Conservation (phyloP, 2,329 filamentous ascomycete species). For the Fusarium luffae region DNA sequence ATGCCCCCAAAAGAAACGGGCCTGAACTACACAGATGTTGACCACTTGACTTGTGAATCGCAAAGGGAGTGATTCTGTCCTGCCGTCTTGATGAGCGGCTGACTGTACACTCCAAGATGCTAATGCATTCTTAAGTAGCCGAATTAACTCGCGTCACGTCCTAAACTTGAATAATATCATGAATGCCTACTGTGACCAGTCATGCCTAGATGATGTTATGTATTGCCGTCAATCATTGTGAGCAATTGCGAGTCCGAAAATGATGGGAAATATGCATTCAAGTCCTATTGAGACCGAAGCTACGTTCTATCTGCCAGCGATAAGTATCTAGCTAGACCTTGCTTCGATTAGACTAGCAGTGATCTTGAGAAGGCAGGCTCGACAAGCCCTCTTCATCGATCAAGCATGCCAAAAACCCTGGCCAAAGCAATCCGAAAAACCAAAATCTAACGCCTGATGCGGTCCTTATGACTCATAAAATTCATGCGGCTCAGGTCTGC, state of each 20-base stretch:
- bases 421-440: slow-evolving; percentile 37
- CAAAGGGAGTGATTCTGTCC: not conserved
- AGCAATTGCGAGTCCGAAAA: not conserved
- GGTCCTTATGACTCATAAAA: slow-evolving; percentile 28
- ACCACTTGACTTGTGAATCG: slow-evolving; percentile 20
- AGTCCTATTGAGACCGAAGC: slow-evolving; percentile 7
- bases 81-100: not conserved
- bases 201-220: not conserved
- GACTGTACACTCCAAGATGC: slow-evolving; percentile 1
- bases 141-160: slow-evolving; percentile 14
- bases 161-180: not conserved
- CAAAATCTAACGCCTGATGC: slow-evolving; percentile 42
- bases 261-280: slow-evolving; percentile 10
- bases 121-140: slow-evolving; percentile 1
- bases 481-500: slow-evolving; percentile 7
- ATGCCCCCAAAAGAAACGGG: slow-evolving; percentile 46
- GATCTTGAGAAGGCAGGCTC: slow-evolving; percentile 8
- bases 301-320: slow-evolving; percentile 1
- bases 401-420: slow-evolving; percentile 32
- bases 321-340: slow-evolving; percentile 8
- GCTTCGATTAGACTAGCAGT: slow-evolving; percentile 13
- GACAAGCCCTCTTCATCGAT: slow-evolving; percentile 18
- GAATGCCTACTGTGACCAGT: not conserved
- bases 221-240: not conserved
- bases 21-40: slow-evolving; percentile 35